phyloP scores from a whole-genome alignment of 352 stramenopile species.

The Pythium coloratum region DNA sequence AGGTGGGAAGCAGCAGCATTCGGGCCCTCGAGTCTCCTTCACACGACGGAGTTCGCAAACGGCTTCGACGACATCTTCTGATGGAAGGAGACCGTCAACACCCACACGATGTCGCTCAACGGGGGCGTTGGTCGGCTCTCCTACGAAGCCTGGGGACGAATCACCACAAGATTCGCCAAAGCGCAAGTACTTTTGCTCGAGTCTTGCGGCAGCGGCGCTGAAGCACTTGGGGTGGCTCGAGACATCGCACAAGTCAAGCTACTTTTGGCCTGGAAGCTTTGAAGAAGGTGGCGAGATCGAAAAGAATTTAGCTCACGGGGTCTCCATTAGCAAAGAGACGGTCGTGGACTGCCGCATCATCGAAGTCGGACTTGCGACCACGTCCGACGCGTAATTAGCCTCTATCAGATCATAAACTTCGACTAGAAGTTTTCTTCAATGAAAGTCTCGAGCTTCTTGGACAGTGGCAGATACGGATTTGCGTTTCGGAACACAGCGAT shows the following conservation, averaged over 20 bases:
- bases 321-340: slow-evolving; percentile 57
- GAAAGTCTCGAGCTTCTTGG: slow-evolving; percentile 77
- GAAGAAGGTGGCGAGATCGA: slow-evolving; percentile 79
- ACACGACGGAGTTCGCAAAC: slow-evolving; percentile 16
- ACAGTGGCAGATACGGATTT: slow-evolving; percentile 73
- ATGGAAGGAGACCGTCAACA: slow-evolving; percentile 1
- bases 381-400: slow-evolving; percentile 19
- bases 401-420: neutral
- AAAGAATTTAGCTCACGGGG: slow-evolving; percentile 39
- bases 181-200: slow-evolving; percentile 88
- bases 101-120: slow-evolving; percentile 12
- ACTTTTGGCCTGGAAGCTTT: slow-evolving; percentile 86
- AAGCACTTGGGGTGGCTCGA: slow-evolving; percentile 80
- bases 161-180: slow-evolving; percentile 24
- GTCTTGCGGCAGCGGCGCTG: slow-evolving; percentile 71
- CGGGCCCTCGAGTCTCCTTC: slow-evolving; percentile 8
- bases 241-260: slow-evolving; percentile 64
- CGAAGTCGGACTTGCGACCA: slow-evolving; percentile 67
- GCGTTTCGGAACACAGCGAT: slow-evolving; percentile 77
- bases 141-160: slow-evolving; percentile 2
- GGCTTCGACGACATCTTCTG: slow-evolving; percentile 5
- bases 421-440: slow-evolving; percentile 69
- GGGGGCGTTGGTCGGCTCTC: slow-evolving; percentile 1
- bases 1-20: neutral
- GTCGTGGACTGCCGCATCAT: slow-evolving; percentile 81